Base-by-base conservation (phyloP, 257 asterid genomes). In the Nyctanthes arbortristis region DNA sequence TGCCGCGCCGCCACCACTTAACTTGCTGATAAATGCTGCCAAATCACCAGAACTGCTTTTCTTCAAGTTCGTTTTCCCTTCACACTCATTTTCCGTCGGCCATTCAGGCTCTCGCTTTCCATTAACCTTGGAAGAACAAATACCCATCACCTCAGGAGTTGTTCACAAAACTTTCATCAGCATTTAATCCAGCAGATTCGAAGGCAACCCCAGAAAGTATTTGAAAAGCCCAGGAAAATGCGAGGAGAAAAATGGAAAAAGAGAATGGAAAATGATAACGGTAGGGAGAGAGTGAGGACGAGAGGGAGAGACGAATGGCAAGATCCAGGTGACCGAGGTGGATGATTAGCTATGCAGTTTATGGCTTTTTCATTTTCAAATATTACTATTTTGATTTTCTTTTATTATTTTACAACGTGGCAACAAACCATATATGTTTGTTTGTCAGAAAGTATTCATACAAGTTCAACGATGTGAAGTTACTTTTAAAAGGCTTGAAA, bases 51-150 rank as follows among this genome's bases (percentile, higher is more conserved):
- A 87, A 73, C 81, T 73, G 39, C 77, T 77, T 22, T 52, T 72
- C 28, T 49, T 74, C 82, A 83, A 86, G 73, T 86, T 86, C 75
- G 75, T 35, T 68, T 67, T 68, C 10, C 62, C 54, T 68, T 58
- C 73, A 24, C 61, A 80, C 10, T 66, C 83, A 30, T 55, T 74
- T 43, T 78, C 82, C 34, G 35, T 37, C 30, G 71, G 81, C 91
- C 86, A 79, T 66, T 68, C 85, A 62, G 77, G 22, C 71, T 60
- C 84, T 39, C 76, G 81, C 85, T 72, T 85, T 59, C 79, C 80
- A 25, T 72, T 65, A 5, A 20, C 33, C 20, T 89, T 83, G 18
- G 99, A 93, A 81, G 84, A 82, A 71, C 99, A 93, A 78, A 87
- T 91, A 81, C 99, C 99, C 99, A 93, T 93, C 73, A 52, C 13